Conservation (phyloP, 2,329 filamentous ascomycete genomes). For the Corynespora cassiicola region DNA sequence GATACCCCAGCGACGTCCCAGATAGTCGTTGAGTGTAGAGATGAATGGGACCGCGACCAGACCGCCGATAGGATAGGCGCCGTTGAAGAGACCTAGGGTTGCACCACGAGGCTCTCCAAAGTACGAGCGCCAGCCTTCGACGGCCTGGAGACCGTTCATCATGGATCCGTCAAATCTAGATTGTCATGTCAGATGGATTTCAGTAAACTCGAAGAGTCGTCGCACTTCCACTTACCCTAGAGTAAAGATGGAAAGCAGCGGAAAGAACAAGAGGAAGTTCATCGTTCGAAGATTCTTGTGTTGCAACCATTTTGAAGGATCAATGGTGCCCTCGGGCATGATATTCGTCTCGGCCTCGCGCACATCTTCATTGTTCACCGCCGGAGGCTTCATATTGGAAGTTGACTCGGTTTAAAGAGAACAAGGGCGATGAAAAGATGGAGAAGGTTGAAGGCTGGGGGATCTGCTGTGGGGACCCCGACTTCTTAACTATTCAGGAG, state of each 20-base stretch:
- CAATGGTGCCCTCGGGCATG: conserved; percentile 4
- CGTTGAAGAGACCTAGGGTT: conserved; percentile 12
- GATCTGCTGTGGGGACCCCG: no score
- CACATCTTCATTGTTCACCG: no score
- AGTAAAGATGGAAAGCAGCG: conserved; percentile 3
- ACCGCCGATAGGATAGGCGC: neutral
- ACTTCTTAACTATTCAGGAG: no score
- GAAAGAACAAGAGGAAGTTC: conserved; percentile 3
- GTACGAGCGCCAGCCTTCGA: conserved; percentile 25
- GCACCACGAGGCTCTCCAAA: conserved; percentile 16
- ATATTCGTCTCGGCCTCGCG: no score
- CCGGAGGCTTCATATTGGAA: no score
- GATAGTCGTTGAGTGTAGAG: conserved; percentile 7
- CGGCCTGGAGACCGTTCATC: conserved; percentile 30
- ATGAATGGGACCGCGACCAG: conserved; percentile 11
- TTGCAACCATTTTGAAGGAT: conserved; percentile 1
- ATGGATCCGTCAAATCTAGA: conserved; percentile 21
- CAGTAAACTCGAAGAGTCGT: no score
- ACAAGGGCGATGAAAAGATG: no score
- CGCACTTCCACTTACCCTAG: no score
- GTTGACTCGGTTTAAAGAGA: no score
- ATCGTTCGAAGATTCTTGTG: neutral
- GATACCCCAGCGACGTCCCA: conserved; percentile 10
- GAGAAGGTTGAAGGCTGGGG: no score
- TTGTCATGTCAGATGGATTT: neutral